Conservation (phyloP, 352 stramenopile species). For the Phytophthora sansomeana region DNA sequence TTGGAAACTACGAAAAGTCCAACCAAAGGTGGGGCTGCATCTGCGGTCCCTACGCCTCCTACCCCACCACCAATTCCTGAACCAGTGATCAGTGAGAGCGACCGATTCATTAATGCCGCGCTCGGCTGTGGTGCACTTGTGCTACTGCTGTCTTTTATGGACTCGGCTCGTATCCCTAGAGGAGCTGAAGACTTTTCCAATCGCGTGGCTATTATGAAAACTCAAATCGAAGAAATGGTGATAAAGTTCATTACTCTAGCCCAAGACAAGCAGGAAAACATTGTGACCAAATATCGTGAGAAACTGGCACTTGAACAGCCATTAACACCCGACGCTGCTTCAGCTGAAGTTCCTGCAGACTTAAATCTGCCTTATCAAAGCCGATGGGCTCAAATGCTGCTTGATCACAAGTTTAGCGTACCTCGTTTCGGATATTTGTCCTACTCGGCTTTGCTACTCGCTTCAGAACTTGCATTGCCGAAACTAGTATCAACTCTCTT, state of each 20-base stretch:
- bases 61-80: slow-evolving; percentile 18
- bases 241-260: slow-evolving; percentile 43
- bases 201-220: slow-evolving; percentile 20
- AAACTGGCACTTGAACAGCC: slow-evolving; percentile 15
- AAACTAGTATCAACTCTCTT: slow-evolving; percentile 49
- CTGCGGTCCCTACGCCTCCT: neutral
- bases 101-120: slow-evolving; percentile 55
- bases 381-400: slow-evolving; percentile 53
- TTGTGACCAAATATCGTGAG: slow-evolving; percentile 13
- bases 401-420: slow-evolving; percentile 52
- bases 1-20: slow-evolving; percentile 24
- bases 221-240: slow-evolving; percentile 35
- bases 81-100: slow-evolving; percentile 32
- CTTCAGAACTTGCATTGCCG: slow-evolving; percentile 50
- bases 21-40: slow-evolving; percentile 15
- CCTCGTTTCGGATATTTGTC: slow-evolving; percentile 56
- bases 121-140: slow-evolving; percentile 49
- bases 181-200: slow-evolving; percentile 4
- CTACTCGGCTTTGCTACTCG: slow-evolving; percentile 64
- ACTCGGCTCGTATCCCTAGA: slow-evolving; percentile 35
- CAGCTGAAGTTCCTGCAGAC: neutral
- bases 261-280: slow-evolving; percentile 25
- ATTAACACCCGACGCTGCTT: neutral
- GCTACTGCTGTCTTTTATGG: slow-evolving; percentile 51
- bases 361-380: slow-evolving; percentile 36